Base-by-base conservation (phyloP, 2,329 filamentous ascomycete species). In the Ascochyta viciae-villosae region DNA sequence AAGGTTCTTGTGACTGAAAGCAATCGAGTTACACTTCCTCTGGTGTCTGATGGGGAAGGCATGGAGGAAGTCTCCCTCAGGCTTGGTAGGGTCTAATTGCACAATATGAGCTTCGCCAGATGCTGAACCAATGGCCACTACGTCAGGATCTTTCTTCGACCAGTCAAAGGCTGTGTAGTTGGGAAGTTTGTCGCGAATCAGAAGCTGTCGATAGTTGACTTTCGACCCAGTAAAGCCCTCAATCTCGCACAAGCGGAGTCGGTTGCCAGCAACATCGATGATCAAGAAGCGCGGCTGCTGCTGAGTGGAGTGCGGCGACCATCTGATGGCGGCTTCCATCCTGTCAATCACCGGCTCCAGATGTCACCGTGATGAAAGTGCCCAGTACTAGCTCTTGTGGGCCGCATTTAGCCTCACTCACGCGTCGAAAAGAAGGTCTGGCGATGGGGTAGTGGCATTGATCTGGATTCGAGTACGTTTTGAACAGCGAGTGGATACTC, bases 11-110 rank as follows among this genome's bases (percentile, higher is more conserved):
- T 85, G 87, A 68, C 87, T 94, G 77, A 95, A 92, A 3, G 90
- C 88, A 37, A 95, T 89, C 0, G 90, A 89, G 67, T 94, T 91
- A 66, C 90, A 94, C 39, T 89, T 89, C 40, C 91, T 85, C 50
- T 89, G 85, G 72, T 92, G 86, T 72, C 90, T 91, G 42, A 92
- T 83, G 19, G 85, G 85, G 57, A 92, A 85, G 45, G 89, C 67
- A 85, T 91, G 48, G 83, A 88, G 64, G 63, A 70, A 61, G 58
- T 77, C 70, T 35, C 64, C 71, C 3, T 74, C 67, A 12, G 75
- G 72, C 27, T 71, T 69, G 61, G 86, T 84, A 64, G 90, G 87
- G 67, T 92, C 87, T 43, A 95, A 83, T 58, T 87, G 84, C 52
- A 95, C 77, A 19, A 96, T 78, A 60, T 89, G 89, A 60, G 92